These are phyloP conservation scores for Arthrobotrys conoides DNA, from an alignment of 2,329 filamentous ascomycete genomes.

Conservation along the genomic window DNA sequence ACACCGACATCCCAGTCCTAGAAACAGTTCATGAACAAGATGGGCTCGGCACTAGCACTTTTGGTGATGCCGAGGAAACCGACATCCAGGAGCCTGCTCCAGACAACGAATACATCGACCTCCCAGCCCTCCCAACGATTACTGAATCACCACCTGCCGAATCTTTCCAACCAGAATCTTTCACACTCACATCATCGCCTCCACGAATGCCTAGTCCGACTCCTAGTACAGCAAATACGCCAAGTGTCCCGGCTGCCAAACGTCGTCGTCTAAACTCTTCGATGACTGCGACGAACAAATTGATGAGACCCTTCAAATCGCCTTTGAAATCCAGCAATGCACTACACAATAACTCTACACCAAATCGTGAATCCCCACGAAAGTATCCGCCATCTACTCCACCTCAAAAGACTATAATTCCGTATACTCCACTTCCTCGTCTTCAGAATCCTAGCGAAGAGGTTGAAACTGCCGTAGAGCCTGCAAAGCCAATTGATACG, in stretches of 20 bases:
- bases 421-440: slow-evolving; percentile 42
- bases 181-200: slow-evolving; percentile 39
- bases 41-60: neutral
- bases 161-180: slow-evolving; percentile 25
- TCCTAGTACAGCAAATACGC: slow-evolving; percentile 35
- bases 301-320: slow-evolving; percentile 56
- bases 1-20: neutral
- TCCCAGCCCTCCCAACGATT: slow-evolving; percentile 41
- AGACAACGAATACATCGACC: slow-evolving; percentile 8
- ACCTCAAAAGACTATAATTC: slow-evolving; percentile 33
- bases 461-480: neutral
- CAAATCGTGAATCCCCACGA: slow-evolving; percentile 6
- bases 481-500: slow-evolving; percentile 12
- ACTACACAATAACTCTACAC: slow-evolving; percentile 19
- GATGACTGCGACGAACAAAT: slow-evolving; percentile 26
- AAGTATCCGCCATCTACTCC: slow-evolving; percentile 54
- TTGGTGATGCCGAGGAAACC: neutral
- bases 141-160: slow-evolving; percentile 30
- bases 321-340: slow-evolving; percentile 53
- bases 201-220: slow-evolving; percentile 47
- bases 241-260: slow-evolving; percentile 43
- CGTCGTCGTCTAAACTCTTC: slow-evolving; percentile 56
- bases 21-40: slow-evolving; percentile 9
- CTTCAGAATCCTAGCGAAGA: slow-evolving; percentile 25
- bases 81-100: neutral